These are phyloP conservation scores for grape (Vitis vinifera) DNA, from an alignment of 164 flowering plant species.

Conservation along the genomic window ASM3070453v1 NC_081822.1:2508501-2509000, in stretches of 20 bases:
- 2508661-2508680: constrained; percentile 63
- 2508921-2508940: constrained; percentile 80
- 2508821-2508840: not conserved
- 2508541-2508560: too few relatives aligned
- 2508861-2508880: too few relatives aligned
- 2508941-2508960: constrained; percentile 54
- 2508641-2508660: constrained; percentile 27
- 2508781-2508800: not conserved
- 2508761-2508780: not conserved
- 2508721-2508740: constrained; percentile 8
- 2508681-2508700: constrained; percentile 67
- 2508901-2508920: constrained; percentile 53
- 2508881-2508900: not conserved
- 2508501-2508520: too few relatives aligned
- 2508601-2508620: constrained; percentile 10
- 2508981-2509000: constrained; percentile 65
- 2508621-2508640: constrained; percentile 4
- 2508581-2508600: not conserved
- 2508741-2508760: not conserved
- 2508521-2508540: too few relatives aligned
- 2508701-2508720: constrained; percentile 75
- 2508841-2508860: too few relatives aligned
- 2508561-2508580: too few relatives aligned
- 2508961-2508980: constrained; percentile 38
- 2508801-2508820: not conserved